phyloP scores from a whole-genome alignment of 2,329 filamentous ascomycete genomes.

The Penicillium italicum region DNA sequence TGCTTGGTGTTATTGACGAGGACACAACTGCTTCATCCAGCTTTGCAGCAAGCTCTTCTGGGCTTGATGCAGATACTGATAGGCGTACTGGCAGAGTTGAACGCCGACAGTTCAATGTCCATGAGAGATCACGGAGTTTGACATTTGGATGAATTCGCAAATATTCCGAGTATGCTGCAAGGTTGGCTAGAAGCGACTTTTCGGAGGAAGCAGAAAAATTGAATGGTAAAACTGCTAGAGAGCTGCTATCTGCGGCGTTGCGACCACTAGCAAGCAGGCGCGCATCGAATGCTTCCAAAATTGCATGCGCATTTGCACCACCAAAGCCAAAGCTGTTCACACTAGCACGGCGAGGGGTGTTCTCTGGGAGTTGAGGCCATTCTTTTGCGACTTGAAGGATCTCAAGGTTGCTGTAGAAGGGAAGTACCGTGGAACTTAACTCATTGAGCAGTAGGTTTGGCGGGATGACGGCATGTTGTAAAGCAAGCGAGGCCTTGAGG shows the following conservation, averaged over 20 bases:
- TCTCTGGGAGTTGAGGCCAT: conserved; percentile 23
- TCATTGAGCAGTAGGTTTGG: conserved; percentile 30
- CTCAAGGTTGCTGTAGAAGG: conserved; percentile 24
- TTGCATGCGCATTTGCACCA: conserved; percentile 38
- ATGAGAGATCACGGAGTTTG: conserved; percentile 15
- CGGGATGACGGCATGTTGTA: conserved; percentile 38
- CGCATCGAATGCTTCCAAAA: conserved; percentile 35
- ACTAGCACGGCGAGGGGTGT: conserved; percentile 34
- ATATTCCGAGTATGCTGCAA: conserved; percentile 12
- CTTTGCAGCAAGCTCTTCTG: conserved; percentile 6
- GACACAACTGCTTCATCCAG: conserved; percentile 9
- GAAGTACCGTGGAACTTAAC: conserved; percentile 24
- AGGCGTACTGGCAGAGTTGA: conserved; percentile 19
- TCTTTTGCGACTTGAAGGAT: conserved; percentile 18
- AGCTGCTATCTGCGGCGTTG: neutral
- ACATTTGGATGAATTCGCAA: conserved; percentile 2
- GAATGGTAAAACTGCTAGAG: conserved; percentile 11
- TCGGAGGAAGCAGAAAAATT: conserved; percentile 23
- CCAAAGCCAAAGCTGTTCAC: conserved; percentile 48
- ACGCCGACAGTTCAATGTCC: conserved; percentile 22
- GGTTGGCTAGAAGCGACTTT: conserved; percentile 13
- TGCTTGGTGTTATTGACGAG: neutral
- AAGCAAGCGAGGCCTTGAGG: conserved; percentile 37
- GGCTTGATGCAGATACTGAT: conserved; percentile 13
- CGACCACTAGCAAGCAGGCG: too few relatives aligned